Base-by-base conservation (phyloP, 1,284 basidiomycete genomes). In the Cystobasidium sp. region DNA sequence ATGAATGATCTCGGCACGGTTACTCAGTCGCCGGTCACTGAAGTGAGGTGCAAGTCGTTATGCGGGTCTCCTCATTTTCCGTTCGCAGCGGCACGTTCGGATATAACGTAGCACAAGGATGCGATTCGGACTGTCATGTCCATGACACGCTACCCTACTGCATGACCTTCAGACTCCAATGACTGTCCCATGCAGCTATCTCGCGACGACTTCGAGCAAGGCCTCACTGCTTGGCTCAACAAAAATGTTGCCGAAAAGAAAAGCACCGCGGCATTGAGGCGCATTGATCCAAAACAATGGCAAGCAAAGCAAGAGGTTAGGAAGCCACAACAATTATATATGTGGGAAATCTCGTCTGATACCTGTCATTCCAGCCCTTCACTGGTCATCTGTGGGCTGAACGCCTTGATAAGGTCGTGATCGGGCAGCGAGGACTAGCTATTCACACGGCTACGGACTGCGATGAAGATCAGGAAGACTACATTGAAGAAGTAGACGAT, bases 361-460 rank as follows among this genome's bases (percentile, higher is more conserved):
- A 14, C 16, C 22, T 37, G 16, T 24, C 64, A 16, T 44, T 43
- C 24, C 16, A 71, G 69, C 31, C 63, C 37, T 49, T 43, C 53
- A 67, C 74, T 20, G 59, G 49, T 20, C 65, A 74, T 39, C 12
- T 31, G 7, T 74, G 55, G 46, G 39, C 62, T 56, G 62, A 68
- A 47, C 56, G 64, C 39, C 55, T 59, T 18, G 31, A 47, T 44
- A 68, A 68, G 55, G 64, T 53, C 12, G 52, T 65, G n/a, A 41
- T 55, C 61, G 43, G 46, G 20, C 14, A 47, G 20, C 44, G 41
- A 12, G 6, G 47, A 31, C 4, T 41, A n/a, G 61, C 14, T 16
- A 43, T 9, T 10, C 1, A 51, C 12, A 58, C 20, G 62, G n/a
- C 14, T 18, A 14, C 8, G n/a, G 66, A 22, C 41, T 39, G 7